Percentiles rank a stretch among this genome's conserved stretches.
Evolutionary conservation across 257 asterid genomes (phyloP).

Genomic region (Petunia secreta): DNA sequence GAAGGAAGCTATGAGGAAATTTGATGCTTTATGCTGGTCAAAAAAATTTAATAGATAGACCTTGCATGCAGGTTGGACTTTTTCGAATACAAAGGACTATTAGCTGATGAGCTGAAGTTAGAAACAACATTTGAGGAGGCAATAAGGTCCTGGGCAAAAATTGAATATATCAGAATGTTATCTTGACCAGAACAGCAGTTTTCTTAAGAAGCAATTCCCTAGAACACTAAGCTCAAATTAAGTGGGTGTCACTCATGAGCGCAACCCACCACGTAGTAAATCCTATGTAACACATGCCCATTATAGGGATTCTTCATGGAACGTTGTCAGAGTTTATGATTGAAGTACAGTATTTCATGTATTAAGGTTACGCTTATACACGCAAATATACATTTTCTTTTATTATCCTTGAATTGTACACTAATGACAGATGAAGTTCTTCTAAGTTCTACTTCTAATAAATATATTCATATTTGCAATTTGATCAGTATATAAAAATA

Average conservation of each 20-base stretch:
- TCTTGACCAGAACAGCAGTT: neutral
- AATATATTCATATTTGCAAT: too few relatives aligned
- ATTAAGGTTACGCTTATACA: too few relatives aligned
- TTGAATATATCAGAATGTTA: neutral
- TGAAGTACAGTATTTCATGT: too few relatives aligned
- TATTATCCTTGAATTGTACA: too few relatives aligned
- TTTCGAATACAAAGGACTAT: neutral
- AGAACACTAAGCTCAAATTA: slow-evolving; percentile 16
- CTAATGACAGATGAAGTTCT: too few relatives aligned
- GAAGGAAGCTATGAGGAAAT: too few relatives aligned
- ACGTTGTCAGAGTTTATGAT: neutral
- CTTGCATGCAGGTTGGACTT: too few relatives aligned
- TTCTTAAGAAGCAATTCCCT: slow-evolving; percentile 25
- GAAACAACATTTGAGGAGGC: slow-evolving; percentile 20
- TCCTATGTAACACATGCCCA: neutral
- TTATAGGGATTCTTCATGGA: neutral
- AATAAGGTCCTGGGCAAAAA: slow-evolving; percentile 14
- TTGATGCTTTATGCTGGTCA: too few relatives aligned
- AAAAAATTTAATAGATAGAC: too few relatives aligned
- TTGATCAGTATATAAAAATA: too few relatives aligned
- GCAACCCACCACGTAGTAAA: neutral
- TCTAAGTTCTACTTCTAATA: too few relatives aligned
- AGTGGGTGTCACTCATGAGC: slow-evolving; percentile 12
- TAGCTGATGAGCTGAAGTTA: neutral
- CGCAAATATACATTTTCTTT: too few relatives aligned